Evolutionary conservation across 176 grass and related monocot genomes (phyloP), one percentile per base, ranked within the genome.

Genomic region (Secale cereale): DNA sequence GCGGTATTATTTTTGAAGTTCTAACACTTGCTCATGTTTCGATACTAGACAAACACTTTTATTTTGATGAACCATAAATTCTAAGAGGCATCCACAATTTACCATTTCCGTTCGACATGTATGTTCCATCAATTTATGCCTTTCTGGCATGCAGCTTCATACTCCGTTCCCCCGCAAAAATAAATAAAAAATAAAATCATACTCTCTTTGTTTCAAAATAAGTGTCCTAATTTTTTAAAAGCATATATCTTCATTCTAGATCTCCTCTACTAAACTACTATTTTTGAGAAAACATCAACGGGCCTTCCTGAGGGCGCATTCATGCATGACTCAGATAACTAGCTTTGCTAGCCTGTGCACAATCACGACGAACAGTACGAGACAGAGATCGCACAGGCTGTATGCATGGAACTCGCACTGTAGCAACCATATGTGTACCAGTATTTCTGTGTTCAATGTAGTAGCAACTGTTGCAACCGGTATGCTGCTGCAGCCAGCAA

Each of bases 361-460:
- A 90, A 84, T 90, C 76, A 83, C 45, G 65, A 56, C 14, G 43
- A 83, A 74, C 80, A 78, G 59, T 39, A 30, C 9, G 28, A 68
- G 75, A 54, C 30, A 83, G 65, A 82, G 72, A 78, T 65, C 79
- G 14, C 74, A 83, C 67, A 60, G 46, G 27, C 68, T 79, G 65
- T 68, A 83, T 62, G 50, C 67, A 90, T 75, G 85, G 80, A 83
- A 9, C 68, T 83, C 29, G 20, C 22, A 46, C 85, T 80, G 85
- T 87, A 90, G 84, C 79, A 73, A 26, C 73, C 31, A 70, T 59
- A 45, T n/a, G 65, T 79, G 23, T 59, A 26, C 39, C 83, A 86
- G 83, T 71, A 71, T 82, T 82, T 86, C 78, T 82, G 70, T 61
- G 72, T 85, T 90, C 78, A 90, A 86, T 90, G 83, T 30, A 76